Conservation (phyloP, 129 eudicot species). For the Flaveria brownii region DNA sequence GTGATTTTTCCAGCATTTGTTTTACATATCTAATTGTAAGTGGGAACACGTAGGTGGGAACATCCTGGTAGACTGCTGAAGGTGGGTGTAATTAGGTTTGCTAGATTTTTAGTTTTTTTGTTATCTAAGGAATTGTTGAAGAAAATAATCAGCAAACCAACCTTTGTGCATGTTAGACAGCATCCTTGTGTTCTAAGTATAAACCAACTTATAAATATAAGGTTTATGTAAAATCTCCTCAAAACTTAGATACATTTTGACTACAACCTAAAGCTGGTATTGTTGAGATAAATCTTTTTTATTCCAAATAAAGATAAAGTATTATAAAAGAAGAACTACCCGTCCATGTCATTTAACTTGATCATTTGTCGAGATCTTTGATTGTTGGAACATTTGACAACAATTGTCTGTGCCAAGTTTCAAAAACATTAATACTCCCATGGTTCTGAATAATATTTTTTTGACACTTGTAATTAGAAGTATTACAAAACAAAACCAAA, state of each 20-base stretch:
- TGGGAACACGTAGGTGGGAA: too few relatives aligned
- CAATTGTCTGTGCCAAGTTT: constrained; percentile 23
- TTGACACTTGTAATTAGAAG: too few relatives aligned
- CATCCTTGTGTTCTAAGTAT: background rate
- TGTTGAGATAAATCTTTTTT: background rate
- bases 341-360: constrained; percentile 29
- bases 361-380: constrained; percentile 35
- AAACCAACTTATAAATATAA: background rate
- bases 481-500: too few relatives aligned
- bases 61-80: too few relatives aligned
- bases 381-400: constrained; percentile 30
- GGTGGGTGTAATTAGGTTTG: too few relatives aligned
- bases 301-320: background rate
- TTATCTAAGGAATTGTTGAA: background rate
- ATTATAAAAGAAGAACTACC: constrained; percentile 26
- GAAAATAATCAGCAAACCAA: background rate
- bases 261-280: background rate
- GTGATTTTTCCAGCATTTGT: too few relatives aligned
- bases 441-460: too few relatives aligned
- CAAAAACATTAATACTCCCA: background rate
- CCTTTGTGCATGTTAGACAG: background rate
- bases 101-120: background rate
- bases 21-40: too few relatives aligned
- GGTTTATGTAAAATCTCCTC: background rate
- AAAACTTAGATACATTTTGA: background rate